phyloP scores from a whole-genome alignment of 2,329 filamentous ascomycete species.

The Dryadomyces quercus-mongolicae region DNA sequence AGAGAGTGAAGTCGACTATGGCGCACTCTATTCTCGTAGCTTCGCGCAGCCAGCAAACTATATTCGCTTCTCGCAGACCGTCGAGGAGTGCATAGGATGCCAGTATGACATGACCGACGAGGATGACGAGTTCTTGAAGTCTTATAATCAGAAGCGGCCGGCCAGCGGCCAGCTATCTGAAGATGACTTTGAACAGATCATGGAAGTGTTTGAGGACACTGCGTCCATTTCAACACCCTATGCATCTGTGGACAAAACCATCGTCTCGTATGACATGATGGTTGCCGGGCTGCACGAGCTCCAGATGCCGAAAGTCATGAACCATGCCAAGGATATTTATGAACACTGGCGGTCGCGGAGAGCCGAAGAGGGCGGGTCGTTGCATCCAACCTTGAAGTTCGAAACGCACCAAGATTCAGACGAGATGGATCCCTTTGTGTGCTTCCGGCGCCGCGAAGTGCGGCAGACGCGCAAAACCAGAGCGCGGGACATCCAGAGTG shows the following conservation, averaged over 20 bases:
- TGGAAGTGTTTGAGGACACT: constrained; percentile 89
- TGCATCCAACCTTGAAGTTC: constrained; percentile 78
- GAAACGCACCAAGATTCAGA: constrained; percentile 91
- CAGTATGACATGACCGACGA: constrained; percentile 91
- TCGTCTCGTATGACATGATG: constrained; percentile 67
- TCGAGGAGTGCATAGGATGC: constrained; percentile 85
- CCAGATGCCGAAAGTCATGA: constrained; percentile 34
- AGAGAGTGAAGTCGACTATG: constrained; percentile 64
- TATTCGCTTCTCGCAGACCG: constrained; percentile 94
- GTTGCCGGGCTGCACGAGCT: constrained; percentile 51
- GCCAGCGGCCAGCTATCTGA: constrained; percentile 60
- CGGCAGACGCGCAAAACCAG: constrained; percentile 91
- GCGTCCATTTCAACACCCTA: constrained; percentile 75
- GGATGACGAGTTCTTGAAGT: constrained; percentile 74
- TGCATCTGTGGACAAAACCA: constrained; percentile 78
- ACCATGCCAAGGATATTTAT: constrained; percentile 67
- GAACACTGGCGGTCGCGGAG: constrained; percentile 76
- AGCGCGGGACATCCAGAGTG: constrained; percentile 84
- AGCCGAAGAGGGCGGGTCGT: constrained; percentile 51
- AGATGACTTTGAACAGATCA: constrained; percentile 84
- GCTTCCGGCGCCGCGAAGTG: constrained; percentile 89
- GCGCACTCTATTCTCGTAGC: constrained; percentile 66
- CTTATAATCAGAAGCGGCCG: constrained; percentile 68
- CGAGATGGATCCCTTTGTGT: constrained; percentile 94
- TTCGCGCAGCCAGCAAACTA: constrained; percentile 85